Conservation (phyloP, 805 yeast species). For the Candida ovalis region DNA sequence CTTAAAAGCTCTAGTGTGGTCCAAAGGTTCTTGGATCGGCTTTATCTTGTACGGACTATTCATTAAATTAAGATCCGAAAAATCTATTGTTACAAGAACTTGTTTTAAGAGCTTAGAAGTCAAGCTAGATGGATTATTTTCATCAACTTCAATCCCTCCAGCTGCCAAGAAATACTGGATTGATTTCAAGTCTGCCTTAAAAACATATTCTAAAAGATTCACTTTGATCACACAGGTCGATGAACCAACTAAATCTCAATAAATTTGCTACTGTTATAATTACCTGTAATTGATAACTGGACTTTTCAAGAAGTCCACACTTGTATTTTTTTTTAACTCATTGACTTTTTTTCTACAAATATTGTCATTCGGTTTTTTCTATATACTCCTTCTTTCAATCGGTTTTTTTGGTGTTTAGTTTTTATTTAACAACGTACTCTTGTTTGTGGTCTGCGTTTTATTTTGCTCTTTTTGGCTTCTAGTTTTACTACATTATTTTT, state of each 20-base stretch:
- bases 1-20: constrained; percentile 47
- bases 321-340: no score
- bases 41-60: constrained; percentile 55
- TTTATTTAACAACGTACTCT: no score
- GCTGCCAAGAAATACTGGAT: constrained; percentile 47
- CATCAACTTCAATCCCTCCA: constrained; percentile 52
- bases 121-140: constrained; percentile 50
- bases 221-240: constrained; percentile 7
- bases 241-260: constrained; percentile 13
- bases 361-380: no score
- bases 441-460: no score
- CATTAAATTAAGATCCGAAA: constrained; percentile 74
- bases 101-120: constrained; percentile 66
- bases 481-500: no score
- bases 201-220: constrained; percentile 16
- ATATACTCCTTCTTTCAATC: no score
- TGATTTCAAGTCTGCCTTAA: constrained; percentile 35
- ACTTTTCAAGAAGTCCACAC: no score
- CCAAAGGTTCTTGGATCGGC: constrained; percentile 58
- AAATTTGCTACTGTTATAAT: no score
- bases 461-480: no score
- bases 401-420: no score
- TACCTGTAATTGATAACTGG: no score
- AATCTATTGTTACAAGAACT: constrained; percentile 63
- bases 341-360: no score